Evolutionary conservation across 768 basidiomycete genomes (phyloP).

Genomic region (Gymnopilus dilepis): DNA sequence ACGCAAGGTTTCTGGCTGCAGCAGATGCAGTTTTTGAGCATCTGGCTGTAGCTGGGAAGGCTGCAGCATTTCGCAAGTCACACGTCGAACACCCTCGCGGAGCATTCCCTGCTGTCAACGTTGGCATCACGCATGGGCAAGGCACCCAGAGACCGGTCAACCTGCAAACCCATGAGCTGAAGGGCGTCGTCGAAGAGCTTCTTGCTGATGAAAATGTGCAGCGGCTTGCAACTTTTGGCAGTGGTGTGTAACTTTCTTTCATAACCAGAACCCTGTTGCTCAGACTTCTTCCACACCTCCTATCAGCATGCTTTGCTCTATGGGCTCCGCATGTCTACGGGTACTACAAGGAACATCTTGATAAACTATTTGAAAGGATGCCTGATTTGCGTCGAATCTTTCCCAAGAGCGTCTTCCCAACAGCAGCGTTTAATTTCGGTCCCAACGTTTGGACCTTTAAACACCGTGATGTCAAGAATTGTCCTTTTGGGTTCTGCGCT

Average conservation of each 20-base stretch:
- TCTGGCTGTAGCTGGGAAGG: too few relatives aligned
- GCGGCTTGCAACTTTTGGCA: neutral
- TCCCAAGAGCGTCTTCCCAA: neutral
- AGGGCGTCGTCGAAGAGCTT: neutral
- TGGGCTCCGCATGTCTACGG: conserved; percentile 1
- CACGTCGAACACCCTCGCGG: too few relatives aligned
- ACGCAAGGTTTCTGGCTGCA: too few relatives aligned
- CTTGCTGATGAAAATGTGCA: neutral
- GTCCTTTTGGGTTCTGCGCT: conserved; percentile 14
- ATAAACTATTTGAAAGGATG: neutral
- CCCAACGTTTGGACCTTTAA: conserved; percentile 5
- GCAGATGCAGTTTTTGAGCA: too few relatives aligned
- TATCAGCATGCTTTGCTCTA: neutral
- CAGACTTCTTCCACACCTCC: neutral
- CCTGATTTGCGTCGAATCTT: neutral
- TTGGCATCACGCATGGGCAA: too few relatives aligned
- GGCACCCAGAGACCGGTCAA: too few relatives aligned
- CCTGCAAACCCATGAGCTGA: too few relatives aligned
- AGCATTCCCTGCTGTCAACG: too few relatives aligned
- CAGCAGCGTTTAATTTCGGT: conserved; percentile 11
- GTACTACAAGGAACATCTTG: neutral
- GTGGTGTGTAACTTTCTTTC: conserved; percentile 5
- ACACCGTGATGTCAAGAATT: conserved; percentile 10
- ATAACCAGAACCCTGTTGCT: too few relatives aligned
- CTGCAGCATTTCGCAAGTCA: too few relatives aligned